A percentile compares a stretch with the other conserved stretches of the same genome.
Conservation (phyloP, 352 stramenopile species). For the Globisporangium iwayamae region DNA sequence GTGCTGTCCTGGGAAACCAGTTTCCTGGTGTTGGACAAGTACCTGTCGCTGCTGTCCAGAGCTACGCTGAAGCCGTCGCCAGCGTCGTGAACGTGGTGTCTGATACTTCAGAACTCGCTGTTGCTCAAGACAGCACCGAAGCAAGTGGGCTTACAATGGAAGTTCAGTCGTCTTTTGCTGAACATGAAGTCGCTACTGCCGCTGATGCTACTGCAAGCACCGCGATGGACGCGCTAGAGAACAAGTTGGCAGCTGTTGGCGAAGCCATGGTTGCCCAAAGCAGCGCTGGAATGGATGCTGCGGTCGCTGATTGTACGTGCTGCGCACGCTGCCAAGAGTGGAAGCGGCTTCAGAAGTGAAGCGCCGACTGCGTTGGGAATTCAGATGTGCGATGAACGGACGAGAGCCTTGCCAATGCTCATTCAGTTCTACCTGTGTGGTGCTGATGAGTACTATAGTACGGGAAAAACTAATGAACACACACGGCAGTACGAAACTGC, state of each 20-base stretch:
- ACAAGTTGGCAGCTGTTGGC: not conserved
- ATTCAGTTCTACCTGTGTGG: no score
- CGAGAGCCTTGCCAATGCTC: no score
- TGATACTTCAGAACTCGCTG: not conserved
- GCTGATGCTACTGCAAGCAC: not conserved
- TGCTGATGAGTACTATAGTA: no score
- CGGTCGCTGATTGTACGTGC: not conserved
- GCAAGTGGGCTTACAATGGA: not conserved
- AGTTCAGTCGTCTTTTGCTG: not conserved
- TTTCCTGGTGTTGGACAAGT: not conserved
- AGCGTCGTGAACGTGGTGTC: not conserved
- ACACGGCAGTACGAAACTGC: no score
- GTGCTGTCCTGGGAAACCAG: not conserved
- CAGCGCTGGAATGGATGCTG: not conserved
- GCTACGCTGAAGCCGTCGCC: no score
- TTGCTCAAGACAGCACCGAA: not conserved
- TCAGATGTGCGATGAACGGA: not conserved
- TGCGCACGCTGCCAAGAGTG: constrained; percentile 3
- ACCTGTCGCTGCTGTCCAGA: not conserved
- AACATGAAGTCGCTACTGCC: not conserved
- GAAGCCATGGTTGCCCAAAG: not conserved
- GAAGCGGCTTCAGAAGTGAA: constrained; percentile 4
- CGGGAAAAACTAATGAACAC: no score
- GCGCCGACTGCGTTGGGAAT: no score
- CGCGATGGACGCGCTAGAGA: not conserved